A percentile compares a stretch with the other conserved stretches of the same genome.
Conservation (phyloP, 768 basidiomycete genomes). For the Lyophyllum shimeji region DNA sequence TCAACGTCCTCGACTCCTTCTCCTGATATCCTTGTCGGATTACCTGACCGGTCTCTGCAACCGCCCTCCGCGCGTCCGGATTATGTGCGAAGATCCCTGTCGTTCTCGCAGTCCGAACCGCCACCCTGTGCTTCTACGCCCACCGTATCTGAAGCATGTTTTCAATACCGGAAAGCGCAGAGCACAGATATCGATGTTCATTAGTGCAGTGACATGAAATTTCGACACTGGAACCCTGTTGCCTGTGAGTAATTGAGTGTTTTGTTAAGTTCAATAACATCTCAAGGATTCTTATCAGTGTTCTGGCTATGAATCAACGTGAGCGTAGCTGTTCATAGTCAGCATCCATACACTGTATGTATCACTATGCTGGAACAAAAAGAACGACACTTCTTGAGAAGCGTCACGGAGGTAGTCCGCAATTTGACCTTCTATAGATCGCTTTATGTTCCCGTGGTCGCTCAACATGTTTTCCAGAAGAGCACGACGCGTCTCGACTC, state of each 20-base stretch:
- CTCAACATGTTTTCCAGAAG: neutral
- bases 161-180: neutral
- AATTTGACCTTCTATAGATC: neutral
- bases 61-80: neutral
- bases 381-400: neutral
- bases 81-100: neutral
- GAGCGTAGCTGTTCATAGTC: too few relatives aligned
- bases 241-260: neutral
- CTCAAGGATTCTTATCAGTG: neutral
- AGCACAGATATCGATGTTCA: neutral
- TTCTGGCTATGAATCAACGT: neutral
- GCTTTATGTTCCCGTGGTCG: neutral
- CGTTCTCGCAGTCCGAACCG: neutral
- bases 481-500: neutral
- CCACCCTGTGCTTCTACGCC: neutral
- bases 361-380: neutral
- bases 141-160: neutral
- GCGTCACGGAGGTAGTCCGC: neutral
- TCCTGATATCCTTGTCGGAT: neutral
- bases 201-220: neutral
- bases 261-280: neutral
- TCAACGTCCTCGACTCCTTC: conserved; percentile 4
- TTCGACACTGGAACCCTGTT: neutral
- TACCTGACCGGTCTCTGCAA: neutral
- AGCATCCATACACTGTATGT: too few relatives aligned